Base-by-base conservation (phyloP, 1,284 basidiomycete genomes). In the Golubevia pallescens region DNA sequence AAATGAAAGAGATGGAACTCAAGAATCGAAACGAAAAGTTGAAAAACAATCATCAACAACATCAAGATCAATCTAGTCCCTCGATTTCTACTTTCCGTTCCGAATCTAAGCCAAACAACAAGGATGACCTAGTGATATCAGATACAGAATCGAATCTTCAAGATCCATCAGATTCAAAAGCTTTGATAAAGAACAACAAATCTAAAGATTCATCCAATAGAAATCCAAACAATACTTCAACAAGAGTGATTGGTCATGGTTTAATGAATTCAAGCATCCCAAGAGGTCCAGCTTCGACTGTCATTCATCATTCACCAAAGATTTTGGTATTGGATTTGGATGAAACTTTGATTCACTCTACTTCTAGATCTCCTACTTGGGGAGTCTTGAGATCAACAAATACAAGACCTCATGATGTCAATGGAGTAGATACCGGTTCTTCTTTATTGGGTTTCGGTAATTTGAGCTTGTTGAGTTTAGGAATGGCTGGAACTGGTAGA, bases 311-410 rank as follows among this genome's bases (percentile, higher is more conserved):
- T 55, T 73, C 80, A 14, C 81, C 80, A 55, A 84, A 84, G 66
- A 77, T 83, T 23, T 75, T 84, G n/a, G 80, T 84, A 20, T n/a
- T n/a, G n/a, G n/a, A n/a, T 87, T 88, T 99, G 53, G 96, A 99
- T 86, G 96, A 99, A 87, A 99, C 96, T 0, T 90, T 99, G 64
- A 98, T 99, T 68, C 96, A 99, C 84, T 97, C 95, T 1, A 99
- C 95, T 0, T 93, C 93, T 24, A 89, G 93, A 53, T 93, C 92
- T 5, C 73, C 74, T 1, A 62, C 74, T 20, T 73, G 73, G 73
- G 42, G 62, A 34, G 51, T 61, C 7, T 57, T 67, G 34, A 51
- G 34, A 38, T 38, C 34, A 38, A 38, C 34, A 10, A 38, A 38
- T 10, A 38, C 34, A 7, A 56, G 54, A 32, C 6, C 54, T 21